These are phyloP conservation scores for Cladophialophora chaetospira DNA, from an alignment of 2,329 filamentous ascomycete genomes.

Conservation along the genomic window DNA sequence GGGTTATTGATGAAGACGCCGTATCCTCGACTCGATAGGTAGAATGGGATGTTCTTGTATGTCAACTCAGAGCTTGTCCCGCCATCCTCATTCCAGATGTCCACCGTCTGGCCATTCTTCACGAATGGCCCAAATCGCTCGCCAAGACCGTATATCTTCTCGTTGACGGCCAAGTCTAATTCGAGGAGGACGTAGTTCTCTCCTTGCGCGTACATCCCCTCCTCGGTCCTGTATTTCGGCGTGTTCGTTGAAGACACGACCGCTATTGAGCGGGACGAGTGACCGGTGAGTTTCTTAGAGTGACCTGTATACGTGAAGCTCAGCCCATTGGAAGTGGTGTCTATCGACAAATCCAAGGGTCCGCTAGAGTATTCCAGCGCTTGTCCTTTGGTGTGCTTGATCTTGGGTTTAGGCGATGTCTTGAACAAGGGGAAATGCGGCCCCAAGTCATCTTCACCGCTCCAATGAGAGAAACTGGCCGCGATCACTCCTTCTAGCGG, in stretches of 20 bases:
- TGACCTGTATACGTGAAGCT: slow-evolving; percentile 31
- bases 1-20: slow-evolving; percentile 70
- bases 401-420: slow-evolving; percentile 35
- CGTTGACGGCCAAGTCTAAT: slow-evolving; percentile 42
- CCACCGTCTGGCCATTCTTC: slow-evolving; percentile 67
- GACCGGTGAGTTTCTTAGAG: slow-evolving; percentile 39
- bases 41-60: slow-evolving; percentile 31
- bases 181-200: slow-evolving; percentile 45
- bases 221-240: slow-evolving; percentile 37
- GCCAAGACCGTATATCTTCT: slow-evolving; percentile 69
- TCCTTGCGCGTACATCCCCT: slow-evolving; percentile 42
- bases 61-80: slow-evolving; percentile 28
- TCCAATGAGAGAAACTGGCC: slow-evolving; percentile 15
- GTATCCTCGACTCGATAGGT: slow-evolving; percentile 59
- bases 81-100: slow-evolving; percentile 56
- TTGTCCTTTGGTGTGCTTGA: slow-evolving; percentile 35
- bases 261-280: slow-evolving; percentile 45
- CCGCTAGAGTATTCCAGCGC: slow-evolving; percentile 40
- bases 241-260: slow-evolving; percentile 42
- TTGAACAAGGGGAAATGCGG: slow-evolving; percentile 26
- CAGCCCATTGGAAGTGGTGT: slow-evolving; percentile 41
- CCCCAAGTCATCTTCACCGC: slow-evolving; percentile 6
- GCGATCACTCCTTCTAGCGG: slow-evolving; percentile 14
- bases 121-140: slow-evolving; percentile 73
- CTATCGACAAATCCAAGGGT: slow-evolving; percentile 38